These are phyloP conservation scores for Candida incommunis DNA, from an alignment of 805 yeast genomes.

Conservation along the genomic window DNA sequence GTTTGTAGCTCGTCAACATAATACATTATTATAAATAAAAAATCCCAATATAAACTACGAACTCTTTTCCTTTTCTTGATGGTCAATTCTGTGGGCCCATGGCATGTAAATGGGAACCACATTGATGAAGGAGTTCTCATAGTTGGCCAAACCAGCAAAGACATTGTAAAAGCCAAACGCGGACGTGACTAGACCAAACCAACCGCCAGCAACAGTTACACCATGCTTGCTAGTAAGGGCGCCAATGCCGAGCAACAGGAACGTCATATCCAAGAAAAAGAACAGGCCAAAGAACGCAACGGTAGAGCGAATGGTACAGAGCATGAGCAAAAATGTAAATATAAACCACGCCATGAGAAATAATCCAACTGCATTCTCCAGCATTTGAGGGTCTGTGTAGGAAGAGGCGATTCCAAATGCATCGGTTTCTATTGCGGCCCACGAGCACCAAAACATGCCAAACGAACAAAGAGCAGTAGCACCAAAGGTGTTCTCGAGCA, in stretches of 20 bases:
- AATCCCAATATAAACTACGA: no score
- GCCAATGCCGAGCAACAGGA: constrained; percentile 38
- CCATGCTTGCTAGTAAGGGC: constrained; percentile 31
- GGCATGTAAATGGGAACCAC: constrained; percentile 38
- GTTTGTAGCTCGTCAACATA: no score
- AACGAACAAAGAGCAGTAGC: constrained; percentile 47
- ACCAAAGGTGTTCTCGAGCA: constrained; percentile 52
- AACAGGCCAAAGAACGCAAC: constrained; percentile 47
- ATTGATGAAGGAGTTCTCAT: constrained; percentile 42
- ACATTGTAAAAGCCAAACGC: constrained; percentile 50
- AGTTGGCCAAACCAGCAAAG: constrained; percentile 45
- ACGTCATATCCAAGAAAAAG: constrained; percentile 38
- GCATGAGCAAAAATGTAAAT: constrained; percentile 39
- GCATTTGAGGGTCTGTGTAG: constrained; percentile 28
- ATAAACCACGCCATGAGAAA: constrained; percentile 49
- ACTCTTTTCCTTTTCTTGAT: background rate
- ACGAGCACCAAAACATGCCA: constrained; percentile 62
- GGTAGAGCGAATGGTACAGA: constrained; percentile 51
- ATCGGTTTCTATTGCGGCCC: constrained; percentile 41
- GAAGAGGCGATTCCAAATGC: constrained; percentile 48
- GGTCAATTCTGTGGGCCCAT: background rate
- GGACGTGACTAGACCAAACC: constrained; percentile 41
- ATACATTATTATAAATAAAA: no score
- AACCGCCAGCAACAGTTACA: constrained; percentile 45
- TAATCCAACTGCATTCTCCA: constrained; percentile 40